A percentile compares a stretch with the other conserved stretches of the same genome.
These are phyloP conservation scores for Fusarium sp. DNA, from an alignment of 2,329 filamentous ascomycete species.

Conservation along the genomic window DNA sequence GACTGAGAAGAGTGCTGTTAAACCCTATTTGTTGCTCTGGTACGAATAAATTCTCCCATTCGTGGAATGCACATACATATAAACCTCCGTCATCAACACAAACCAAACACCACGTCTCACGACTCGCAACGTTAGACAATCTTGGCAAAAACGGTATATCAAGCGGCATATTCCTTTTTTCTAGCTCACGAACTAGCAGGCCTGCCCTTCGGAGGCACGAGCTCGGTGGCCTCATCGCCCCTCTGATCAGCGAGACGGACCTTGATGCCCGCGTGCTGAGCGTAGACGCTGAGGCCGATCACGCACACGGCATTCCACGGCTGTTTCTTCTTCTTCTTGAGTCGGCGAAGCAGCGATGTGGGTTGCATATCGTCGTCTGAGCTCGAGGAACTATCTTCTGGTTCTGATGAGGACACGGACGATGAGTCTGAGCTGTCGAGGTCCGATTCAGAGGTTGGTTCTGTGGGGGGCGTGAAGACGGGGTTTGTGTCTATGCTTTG, in stretches of 20 bases:
- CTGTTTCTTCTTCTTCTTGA: conserved; percentile 28
- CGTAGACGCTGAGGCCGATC: conserved; percentile 51
- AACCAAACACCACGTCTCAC: not conserved
- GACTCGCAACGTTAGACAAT: not conserved
- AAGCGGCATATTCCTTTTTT: not conserved
- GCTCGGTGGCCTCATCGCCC: conserved; percentile 38
- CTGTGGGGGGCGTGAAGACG: conserved; percentile 22
- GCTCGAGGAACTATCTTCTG: conserved; percentile 37
- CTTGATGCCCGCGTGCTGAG: conserved; percentile 47
- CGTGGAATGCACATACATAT: not conserved
- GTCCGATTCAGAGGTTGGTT: conserved; percentile 21
- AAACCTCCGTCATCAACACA: not conserved
- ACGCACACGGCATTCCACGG: conserved; percentile 56
- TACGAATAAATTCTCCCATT: not conserved
- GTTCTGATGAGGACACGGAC: conserved; percentile 32
- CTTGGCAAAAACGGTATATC: not conserved
- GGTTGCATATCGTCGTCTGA: conserved; percentile 29
- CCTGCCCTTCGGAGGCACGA: conserved; percentile 24
- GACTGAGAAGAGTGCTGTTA: not conserved
- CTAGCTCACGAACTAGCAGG: conserved; percentile 3
- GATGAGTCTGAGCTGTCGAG: conserved; percentile 32
- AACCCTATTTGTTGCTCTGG: not conserved
- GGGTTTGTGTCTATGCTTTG: conserved; percentile 24
- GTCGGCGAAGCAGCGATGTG: not conserved
- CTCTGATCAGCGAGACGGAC: conserved; percentile 49